A percentile compares a stretch with the other conserved stretches of the same genome.
Conservation (phyloP, 2,329 filamentous ascomycete species). For the Cordyceps pruinosa region DNA sequence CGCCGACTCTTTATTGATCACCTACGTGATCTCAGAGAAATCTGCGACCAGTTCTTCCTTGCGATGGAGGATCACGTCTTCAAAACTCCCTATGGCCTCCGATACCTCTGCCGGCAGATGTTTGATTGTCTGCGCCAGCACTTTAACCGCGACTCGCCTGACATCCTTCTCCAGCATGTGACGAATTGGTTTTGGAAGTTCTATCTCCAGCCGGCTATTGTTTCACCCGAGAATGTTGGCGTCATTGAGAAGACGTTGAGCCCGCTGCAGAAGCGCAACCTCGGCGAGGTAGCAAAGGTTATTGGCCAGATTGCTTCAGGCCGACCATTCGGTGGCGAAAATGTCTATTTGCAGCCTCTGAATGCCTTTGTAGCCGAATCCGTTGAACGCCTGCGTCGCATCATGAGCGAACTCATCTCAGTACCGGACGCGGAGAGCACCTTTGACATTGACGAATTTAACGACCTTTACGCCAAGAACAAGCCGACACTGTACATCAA, state of each 20-base stretch:
- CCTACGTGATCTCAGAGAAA: conserved; percentile 85
- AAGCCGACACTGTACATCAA: conserved; percentile 99
- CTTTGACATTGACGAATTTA: conserved; percentile 98
- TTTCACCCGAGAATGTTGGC: conserved; percentile 86
- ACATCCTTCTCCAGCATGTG: conserved; percentile 73
- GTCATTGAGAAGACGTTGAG: conserved; percentile 85
- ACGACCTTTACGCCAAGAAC: conserved; percentile 91
- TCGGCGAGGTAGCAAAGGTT: conserved; percentile 86
- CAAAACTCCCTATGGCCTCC: conserved; percentile 86
- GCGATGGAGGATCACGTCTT: conserved; percentile 76
- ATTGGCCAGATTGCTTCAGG: conserved; percentile 84
- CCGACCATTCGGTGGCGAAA: conserved; percentile 84
- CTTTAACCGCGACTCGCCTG: conserved; percentile 73
- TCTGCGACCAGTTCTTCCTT: conserved; percentile 83
- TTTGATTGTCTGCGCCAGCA: conserved; percentile 70
- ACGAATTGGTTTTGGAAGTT: conserved; percentile 91
- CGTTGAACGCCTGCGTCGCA: conserved; percentile 68
- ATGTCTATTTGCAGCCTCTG: conserved; percentile 89
- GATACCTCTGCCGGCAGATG: conserved; percentile 80
- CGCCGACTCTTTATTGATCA: conserved; percentile 90
- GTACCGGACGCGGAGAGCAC: conserved; percentile 83
- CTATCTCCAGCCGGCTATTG: conserved; percentile 83
- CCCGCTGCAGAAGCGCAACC: conserved; percentile 86
- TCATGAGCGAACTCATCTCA: conserved; percentile 70
- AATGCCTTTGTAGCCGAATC: conserved; percentile 88